Evolutionary conservation across 371 early-diverging fungal species (phyloP).

Genomic region (Mortierella sp.): DNA sequence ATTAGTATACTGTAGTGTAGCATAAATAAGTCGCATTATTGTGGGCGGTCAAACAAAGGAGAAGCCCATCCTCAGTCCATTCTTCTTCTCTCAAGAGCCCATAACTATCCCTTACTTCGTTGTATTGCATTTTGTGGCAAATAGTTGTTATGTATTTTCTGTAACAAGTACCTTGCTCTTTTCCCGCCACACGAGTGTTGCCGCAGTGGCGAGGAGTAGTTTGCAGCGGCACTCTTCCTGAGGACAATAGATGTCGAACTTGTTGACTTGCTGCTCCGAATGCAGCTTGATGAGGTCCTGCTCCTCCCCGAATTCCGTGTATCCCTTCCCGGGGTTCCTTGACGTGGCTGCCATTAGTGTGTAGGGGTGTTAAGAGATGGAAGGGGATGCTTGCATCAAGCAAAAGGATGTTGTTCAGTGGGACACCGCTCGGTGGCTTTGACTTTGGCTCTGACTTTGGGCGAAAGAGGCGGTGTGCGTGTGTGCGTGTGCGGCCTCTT

Average conservation of each 20-base stretch:
- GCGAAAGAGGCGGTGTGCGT: too few species aligned
- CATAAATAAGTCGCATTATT: too few species aligned
- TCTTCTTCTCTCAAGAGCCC: neutral
- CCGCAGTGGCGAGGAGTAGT: constrained; percentile 30
- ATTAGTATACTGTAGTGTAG: too few species aligned
- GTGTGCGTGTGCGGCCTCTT: too few species aligned
- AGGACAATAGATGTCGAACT: constrained; percentile 50
- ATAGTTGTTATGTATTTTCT: neutral
- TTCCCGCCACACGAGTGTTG: constrained; percentile 32
- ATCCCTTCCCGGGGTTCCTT: constrained; percentile 43
- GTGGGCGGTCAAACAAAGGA: too few species aligned
- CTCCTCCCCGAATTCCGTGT: constrained; percentile 29
- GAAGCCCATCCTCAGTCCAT: too few species aligned
- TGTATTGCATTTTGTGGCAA: constrained; percentile 12
- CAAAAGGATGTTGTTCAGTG: neutral
- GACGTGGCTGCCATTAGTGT: constrained; percentile 9
- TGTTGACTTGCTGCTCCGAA: constrained; percentile 20
- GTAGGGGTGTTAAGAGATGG: neutral
- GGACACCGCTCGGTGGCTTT: too few species aligned
- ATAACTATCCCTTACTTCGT: constrained; percentile 41
- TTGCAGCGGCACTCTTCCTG: constrained; percentile 45
- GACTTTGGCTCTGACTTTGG: too few species aligned
- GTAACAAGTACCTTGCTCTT: constrained; percentile 43
- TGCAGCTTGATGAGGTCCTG: constrained; percentile 25
- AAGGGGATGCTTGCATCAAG: neutral